phyloP scores from a whole-genome alignment of 768 basidiomycete species.

The Hemileccinum impolitum region DNA sequence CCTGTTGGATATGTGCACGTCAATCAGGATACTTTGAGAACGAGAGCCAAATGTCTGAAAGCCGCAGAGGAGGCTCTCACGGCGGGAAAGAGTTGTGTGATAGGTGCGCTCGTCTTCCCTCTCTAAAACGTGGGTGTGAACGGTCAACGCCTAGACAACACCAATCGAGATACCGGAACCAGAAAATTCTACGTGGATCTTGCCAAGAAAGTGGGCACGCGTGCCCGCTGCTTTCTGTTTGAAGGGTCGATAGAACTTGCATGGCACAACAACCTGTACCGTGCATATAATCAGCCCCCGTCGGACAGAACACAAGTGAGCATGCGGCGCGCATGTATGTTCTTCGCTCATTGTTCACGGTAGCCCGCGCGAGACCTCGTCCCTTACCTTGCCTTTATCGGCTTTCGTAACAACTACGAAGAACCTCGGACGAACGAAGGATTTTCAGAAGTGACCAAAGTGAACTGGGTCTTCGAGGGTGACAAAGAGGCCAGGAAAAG shows the following conservation, averaged over 20 bases:
- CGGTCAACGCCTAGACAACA: slow-evolving; percentile 62
- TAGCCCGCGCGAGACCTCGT: slow-evolving; percentile 51
- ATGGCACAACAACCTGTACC: slow-evolving; percentile 92
- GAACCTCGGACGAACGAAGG: slow-evolving; percentile 69
- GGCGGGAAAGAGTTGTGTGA: slow-evolving; percentile 63
- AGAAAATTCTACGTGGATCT: slow-evolving; percentile 70
- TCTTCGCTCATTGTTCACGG: neutral
- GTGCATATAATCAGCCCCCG: slow-evolving; percentile 61
- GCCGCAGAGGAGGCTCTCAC: slow-evolving; percentile 53
- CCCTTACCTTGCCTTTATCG: slow-evolving; percentile 56
- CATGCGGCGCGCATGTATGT: neutral
- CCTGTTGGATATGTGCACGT: slow-evolving; percentile 72
- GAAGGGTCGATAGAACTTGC: slow-evolving; percentile 75
- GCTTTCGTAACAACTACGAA: slow-evolving; percentile 61
- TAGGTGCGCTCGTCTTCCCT: slow-evolving; percentile 51
- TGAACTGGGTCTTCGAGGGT: slow-evolving; percentile 83
- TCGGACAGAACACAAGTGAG: slow-evolving; percentile 23
- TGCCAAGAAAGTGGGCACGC: slow-evolving; percentile 51
- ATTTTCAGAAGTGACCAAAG: slow-evolving; percentile 67
- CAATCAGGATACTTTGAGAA: slow-evolving; percentile 81
- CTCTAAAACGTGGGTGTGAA: neutral
- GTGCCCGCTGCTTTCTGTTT: slow-evolving; percentile 72
- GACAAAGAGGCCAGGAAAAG: slow-evolving; percentile 60
- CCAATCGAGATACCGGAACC: slow-evolving; percentile 74
- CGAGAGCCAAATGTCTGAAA: slow-evolving; percentile 72